Evolutionary conservation across 2,329 filamentous ascomycete species (phyloP).

Genomic region (Samsoniella hepiali): DNA sequence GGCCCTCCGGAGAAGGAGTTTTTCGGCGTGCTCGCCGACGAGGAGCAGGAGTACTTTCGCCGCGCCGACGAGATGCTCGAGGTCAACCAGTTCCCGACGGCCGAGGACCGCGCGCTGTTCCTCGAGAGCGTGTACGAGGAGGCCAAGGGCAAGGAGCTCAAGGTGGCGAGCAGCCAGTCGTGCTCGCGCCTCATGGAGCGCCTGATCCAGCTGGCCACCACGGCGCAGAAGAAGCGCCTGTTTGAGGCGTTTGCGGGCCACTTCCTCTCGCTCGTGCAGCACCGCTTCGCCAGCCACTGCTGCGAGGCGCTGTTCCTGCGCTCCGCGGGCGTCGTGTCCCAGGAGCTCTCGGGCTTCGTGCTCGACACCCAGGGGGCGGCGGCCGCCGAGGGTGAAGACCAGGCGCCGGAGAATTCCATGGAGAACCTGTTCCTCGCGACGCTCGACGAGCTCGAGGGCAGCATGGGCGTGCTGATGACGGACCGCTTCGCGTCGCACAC

Average conservation of each 20-base stretch:
- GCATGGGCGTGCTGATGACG: conserved; percentile 78
- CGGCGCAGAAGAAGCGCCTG: conserved; percentile 77
- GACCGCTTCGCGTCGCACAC: conserved; percentile 89
- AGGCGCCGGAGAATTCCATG: conserved; percentile 61
- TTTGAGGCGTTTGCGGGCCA: conserved; percentile 84
- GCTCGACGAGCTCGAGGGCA: conserved; percentile 82
- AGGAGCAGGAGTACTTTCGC: conserved; percentile 95
- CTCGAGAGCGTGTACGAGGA: conserved; percentile 82
- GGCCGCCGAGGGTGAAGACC: conserved; percentile 36
- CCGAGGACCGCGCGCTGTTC: conserved; percentile 69
- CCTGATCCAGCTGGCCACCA: conserved; percentile 76
- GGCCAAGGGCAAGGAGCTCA: conserved; percentile 88
- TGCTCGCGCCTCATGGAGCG: conserved; percentile 92
- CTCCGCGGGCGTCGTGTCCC: conserved; percentile 72
- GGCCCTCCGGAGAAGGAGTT: conserved; percentile 63
- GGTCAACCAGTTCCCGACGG: conserved; percentile 76
- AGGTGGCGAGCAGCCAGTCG: conserved; percentile 91
- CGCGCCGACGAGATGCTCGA: conserved; percentile 87
- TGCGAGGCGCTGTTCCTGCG: conserved; percentile 90
- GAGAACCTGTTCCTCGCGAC: conserved; percentile 82
- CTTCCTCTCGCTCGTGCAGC: conserved; percentile 85
- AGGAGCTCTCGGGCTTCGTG: conserved; percentile 60
- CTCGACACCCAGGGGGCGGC: conserved; percentile 40
- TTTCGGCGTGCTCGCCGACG: conserved; percentile 87
- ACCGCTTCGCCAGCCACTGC: conserved; percentile 96